Evolutionary conservation across 2,329 filamentous ascomycete genomes (phyloP).

Genomic region (Fusarium duplospermum): DNA sequence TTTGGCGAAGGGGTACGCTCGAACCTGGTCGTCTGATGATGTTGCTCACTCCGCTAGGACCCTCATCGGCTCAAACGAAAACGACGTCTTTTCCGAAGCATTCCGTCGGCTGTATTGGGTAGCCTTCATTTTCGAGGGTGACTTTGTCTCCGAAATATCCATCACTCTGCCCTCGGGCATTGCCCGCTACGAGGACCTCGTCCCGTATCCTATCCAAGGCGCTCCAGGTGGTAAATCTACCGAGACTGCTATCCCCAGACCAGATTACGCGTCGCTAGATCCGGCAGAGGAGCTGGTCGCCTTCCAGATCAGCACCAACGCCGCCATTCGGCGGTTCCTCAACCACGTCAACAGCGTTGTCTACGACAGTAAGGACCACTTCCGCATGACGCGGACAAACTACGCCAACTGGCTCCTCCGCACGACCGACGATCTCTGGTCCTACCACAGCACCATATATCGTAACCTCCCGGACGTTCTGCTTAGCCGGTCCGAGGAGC

Average conservation of each 20-base stretch:
- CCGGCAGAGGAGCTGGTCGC: slow-evolving; percentile 42
- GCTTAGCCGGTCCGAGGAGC: slow-evolving; percentile 1
- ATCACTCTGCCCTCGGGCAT: slow-evolving; percentile 45
- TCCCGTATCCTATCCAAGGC: slow-evolving; percentile 19
- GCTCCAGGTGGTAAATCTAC: not conserved
- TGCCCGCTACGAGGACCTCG: slow-evolving; percentile 43
- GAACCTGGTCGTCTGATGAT: not conserved
- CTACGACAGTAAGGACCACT: slow-evolving; percentile 45
- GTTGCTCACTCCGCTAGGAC: not conserved
- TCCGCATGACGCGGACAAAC: slow-evolving; percentile 27
- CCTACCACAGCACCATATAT: slow-evolving; percentile 44
- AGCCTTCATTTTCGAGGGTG: slow-evolving; percentile 46
- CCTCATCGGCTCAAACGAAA: not conserved
- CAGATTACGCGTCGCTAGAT: not conserved
- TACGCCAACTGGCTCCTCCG: slow-evolving; percentile 44
- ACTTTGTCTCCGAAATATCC: slow-evolving; percentile 47
- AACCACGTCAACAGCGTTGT: slow-evolving; percentile 47
- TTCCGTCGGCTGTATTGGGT: slow-evolving; percentile 47
- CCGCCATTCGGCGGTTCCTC: slow-evolving; percentile 45
- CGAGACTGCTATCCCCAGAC: not conserved
- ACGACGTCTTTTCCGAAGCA: slow-evolving; percentile 22
- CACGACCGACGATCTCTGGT: slow-evolving; percentile 42
- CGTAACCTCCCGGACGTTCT: slow-evolving; percentile 43
- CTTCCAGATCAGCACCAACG: slow-evolving; percentile 48
- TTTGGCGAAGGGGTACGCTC: slow-evolving; percentile 27